Conservation (phyloP, 108 stramenopile species). For the Seminavis robusta region DNA sequence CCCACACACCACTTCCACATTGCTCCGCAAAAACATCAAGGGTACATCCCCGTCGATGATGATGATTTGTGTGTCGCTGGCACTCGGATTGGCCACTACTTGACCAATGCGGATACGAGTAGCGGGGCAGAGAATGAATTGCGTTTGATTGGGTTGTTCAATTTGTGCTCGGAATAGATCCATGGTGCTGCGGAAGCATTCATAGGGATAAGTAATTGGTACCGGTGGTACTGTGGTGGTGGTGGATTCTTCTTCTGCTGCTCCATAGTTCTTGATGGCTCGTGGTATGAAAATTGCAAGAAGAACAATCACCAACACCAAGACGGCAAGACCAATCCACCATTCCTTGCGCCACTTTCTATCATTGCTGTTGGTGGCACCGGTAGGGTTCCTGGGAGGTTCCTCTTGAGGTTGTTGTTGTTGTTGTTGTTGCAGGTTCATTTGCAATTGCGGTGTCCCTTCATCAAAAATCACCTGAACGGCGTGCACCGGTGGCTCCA, state of each 20-base stretch:
- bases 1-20: slow-evolving; percentile 15
- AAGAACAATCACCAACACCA: background rate
- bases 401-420: too few relatives aligned
- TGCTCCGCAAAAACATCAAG: slow-evolving; percentile 3
- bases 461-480: slow-evolving; percentile 11
- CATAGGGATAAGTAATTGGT: slow-evolving; percentile 2
- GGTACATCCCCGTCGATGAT: slow-evolving; percentile 15
- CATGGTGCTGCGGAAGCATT: slow-evolving; percentile 5
- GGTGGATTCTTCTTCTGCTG: too few relatives aligned
- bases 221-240: too few relatives aligned
- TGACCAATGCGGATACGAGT: slow-evolving; percentile 8
- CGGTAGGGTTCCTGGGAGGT: too few relatives aligned
- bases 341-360: background rate
- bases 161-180: slow-evolving; percentile 8
- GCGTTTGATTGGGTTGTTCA: background rate
- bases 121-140: slow-evolving; percentile 10
- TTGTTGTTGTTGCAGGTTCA: too few relatives aligned
- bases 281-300: background rate
- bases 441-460: too few relatives aligned
- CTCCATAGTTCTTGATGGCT: too few relatives aligned
- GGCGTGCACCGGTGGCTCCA: slow-evolving; percentile 3
- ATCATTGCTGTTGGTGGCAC: background rate
- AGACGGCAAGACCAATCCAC: too few relatives aligned
- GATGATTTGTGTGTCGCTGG: too few relatives aligned
- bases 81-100: too few relatives aligned